phyloP scores from a whole-genome alignment of 2,329 filamentous ascomycete genomes.

The Epichloe gansuensis region DNA sequence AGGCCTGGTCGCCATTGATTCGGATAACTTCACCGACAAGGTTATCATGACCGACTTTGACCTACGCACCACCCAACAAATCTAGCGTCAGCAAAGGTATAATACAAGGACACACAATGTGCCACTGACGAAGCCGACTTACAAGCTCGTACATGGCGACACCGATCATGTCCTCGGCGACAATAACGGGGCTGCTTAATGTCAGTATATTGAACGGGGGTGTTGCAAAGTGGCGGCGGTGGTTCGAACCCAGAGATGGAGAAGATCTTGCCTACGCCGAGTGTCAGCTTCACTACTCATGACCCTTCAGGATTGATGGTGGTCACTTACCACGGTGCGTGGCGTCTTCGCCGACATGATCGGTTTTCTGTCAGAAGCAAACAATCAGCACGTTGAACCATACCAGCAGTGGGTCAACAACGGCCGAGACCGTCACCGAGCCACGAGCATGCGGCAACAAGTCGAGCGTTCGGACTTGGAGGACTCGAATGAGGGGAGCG shows the following conservation, averaged over 20 bases:
- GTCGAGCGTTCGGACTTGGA: conserved; percentile 1
- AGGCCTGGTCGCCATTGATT: conserved; percentile 89
- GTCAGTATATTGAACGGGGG: conserved; percentile 9
- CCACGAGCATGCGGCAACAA: conserved; percentile 6
- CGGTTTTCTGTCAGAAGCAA: conserved; percentile 17
- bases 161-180: conserved; percentile 96
- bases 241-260: conserved; percentile 45
- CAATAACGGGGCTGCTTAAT: conserved; percentile 63
- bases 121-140: conserved; percentile 21
- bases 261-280: conserved; percentile 42
- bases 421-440: conserved; percentile 8
- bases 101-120: not conserved
- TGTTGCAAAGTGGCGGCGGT: not conserved
- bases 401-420: conserved; percentile 9
- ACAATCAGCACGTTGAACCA: conserved; percentile 11
- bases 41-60: conserved; percentile 81
- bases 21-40: conserved; percentile 97
- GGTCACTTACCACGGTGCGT: conserved; percentile 25
- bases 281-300: conserved; percentile 11
- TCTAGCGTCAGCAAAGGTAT: not conserved
- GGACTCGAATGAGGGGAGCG: conserved; percentile 7
- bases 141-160: conserved; percentile 99
- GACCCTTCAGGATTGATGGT: not conserved
- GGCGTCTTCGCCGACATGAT: conserved; percentile 25
- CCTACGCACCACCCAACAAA: conserved; percentile 33